Base-by-base conservation (phyloP, 2,329 filamentous ascomycete genomes). In the Aspergillus tanneri region DNA sequence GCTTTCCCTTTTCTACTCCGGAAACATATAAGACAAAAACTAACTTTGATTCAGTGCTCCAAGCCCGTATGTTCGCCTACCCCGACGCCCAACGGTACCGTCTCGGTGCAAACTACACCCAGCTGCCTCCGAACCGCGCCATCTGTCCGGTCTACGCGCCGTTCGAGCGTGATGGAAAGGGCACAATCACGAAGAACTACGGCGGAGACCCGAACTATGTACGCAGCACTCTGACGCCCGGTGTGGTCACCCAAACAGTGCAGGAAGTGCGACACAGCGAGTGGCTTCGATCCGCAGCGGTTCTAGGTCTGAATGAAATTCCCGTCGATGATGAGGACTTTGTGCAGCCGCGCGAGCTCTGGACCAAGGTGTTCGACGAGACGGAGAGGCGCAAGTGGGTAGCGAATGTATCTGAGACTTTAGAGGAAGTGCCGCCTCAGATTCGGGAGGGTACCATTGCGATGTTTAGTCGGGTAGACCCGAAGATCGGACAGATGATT, bases 51-150 rank as follows among this genome's bases (percentile, higher is more conserved):
- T 18, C 19, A 67, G 77, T 84, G 35, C 75, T 85, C 0, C 82
- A 84, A 63, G 76, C 78, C 0, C 75, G 82, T 12, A 71, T 84
- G 52, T 85, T 84, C 64, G 76, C 78, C 3, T 85, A 85, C 61
- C 76, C 79, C 0, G 82, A 85, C 46, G 80, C 68, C 5, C 62
- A 66, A 12, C 60, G 69, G 22, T 69, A 73, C 57, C 66, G 71
- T 5, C 56, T 73, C 10, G 71, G 71, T 7, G 63, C 62, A 12
- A 73, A 73, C 49, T 72, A 72, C 52, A 66, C 69, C 16, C 64
- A 70, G 42, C 61, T 72, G 9, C 71, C 71, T 10, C 57, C 67
- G 10, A 73, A 73, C 54, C 68, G 71, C 50, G 49, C 65, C 12
- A 51, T 60, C 12, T 52, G 46, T 27, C 63, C 60, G 4, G 61